These are phyloP conservation scores for Limonium bicolor DNA, from an alignment of 148 eudicot genomes.

Conservation along the genomic window DNA sequence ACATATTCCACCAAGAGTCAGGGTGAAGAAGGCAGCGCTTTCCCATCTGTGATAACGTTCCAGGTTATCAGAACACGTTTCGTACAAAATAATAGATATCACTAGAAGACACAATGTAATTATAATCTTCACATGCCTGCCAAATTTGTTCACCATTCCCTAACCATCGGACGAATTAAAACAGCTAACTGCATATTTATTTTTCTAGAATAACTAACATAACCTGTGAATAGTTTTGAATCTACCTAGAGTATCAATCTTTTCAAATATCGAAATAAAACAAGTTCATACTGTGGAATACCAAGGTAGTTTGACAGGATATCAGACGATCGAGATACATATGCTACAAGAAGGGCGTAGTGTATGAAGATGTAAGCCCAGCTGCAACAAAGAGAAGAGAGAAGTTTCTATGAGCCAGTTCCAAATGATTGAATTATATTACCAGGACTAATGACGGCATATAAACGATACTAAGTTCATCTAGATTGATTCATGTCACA, in stretches of 20 bases:
- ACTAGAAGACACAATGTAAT: neutral
- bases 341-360: conserved; percentile 90
- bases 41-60: conserved; percentile 74
- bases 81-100: conserved; percentile 9
- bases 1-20: conserved; percentile 68
- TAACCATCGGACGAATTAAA: no score
- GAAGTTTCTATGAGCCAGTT: conserved; percentile 7
- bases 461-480: neutral
- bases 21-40: conserved; percentile 60
- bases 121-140: no score
- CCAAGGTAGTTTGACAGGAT: conserved; percentile 71
- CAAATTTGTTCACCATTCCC: no score
- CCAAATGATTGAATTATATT: neutral
- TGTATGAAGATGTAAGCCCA: conserved; percentile 92
- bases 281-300: conserved; percentile 65
- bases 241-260: no score
- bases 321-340: conserved; percentile 84
- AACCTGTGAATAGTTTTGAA: no score
- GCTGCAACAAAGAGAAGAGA: conserved; percentile 38
- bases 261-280: conserved; percentile 2
- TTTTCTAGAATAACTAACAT: no score
- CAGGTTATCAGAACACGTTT: conserved; percentile 21
- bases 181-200: no score
- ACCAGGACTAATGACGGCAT: neutral
- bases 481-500: no score